phyloP scores from a whole-genome alignment of 306 rosid genomes.

The Castanea sativa region DNA sequence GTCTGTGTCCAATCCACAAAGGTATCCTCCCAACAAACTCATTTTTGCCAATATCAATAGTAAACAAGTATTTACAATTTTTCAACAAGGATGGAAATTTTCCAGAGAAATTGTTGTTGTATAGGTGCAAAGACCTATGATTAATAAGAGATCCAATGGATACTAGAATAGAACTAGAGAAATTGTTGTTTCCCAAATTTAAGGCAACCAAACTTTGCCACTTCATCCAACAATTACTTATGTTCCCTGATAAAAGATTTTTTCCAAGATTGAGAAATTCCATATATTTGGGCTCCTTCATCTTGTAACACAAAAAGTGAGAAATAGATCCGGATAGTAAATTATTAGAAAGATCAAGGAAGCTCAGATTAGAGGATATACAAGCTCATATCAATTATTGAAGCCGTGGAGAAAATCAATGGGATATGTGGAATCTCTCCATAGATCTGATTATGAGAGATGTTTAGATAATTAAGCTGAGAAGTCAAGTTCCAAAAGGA shows the following conservation, averaged over 20 bases:
- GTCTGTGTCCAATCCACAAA: background rate
- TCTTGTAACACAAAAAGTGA: background rate
- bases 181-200: constrained; percentile 15
- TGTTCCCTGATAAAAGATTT: constrained; percentile 1
- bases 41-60: too few relatives aligned
- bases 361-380: too few relatives aligned
- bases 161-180: constrained; percentile 22
- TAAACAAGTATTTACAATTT: too few relatives aligned
- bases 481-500: background rate
- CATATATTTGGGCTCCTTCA: background rate
- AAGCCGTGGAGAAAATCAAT: too few relatives aligned
- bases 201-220: background rate
- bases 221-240: constrained; percentile 12
- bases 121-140: background rate
- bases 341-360: too few relatives aligned
- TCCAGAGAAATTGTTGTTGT: too few relatives aligned
- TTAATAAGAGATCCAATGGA: constrained; percentile 13
- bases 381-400: too few relatives aligned
- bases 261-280: background rate
- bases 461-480: too few relatives aligned
- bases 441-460: background rate
- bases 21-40: too few relatives aligned
- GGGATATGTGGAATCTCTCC: too few relatives aligned
- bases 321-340: too few relatives aligned
- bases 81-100: too few relatives aligned